Conservation (phyloP, 2,329 filamentous ascomycete genomes). For the Elsinoe arachidis region DNA sequence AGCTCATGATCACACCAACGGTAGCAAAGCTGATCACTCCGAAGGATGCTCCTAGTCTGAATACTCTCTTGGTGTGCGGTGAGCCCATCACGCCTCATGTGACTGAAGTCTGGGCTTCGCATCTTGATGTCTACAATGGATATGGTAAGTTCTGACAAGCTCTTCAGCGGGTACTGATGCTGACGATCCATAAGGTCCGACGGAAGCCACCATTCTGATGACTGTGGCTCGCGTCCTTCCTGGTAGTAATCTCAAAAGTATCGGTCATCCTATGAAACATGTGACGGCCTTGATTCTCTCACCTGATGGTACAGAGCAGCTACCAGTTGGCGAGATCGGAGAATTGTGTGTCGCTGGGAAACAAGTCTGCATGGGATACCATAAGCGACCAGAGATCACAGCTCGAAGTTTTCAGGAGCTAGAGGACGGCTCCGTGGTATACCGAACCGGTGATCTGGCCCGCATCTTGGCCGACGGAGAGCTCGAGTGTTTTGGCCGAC, state of each 20-base stretch:
- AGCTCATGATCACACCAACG: background rate
- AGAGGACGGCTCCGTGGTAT: background rate
- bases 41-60: background rate
- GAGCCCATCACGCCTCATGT: background rate
- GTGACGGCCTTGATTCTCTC: background rate
- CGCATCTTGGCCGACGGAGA: constrained; percentile 65
- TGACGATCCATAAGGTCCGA: background rate
- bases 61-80: background rate
- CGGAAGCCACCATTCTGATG: background rate
- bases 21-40: background rate
- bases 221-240: background rate
- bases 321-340: background rate
- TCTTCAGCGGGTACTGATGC: background rate
- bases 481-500: constrained; percentile 57
- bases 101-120: background rate
- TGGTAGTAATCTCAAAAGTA: background rate
- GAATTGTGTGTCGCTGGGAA: background rate
- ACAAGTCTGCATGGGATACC: constrained; percentile 3
- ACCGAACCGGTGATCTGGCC: constrained; percentile 38
- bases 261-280: background rate
- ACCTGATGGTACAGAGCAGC: background rate
- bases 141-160: background rate
- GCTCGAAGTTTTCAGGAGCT: background rate
- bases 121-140: background rate
- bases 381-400: background rate